A percentile compares a stretch with the other conserved stretches of the same genome.
phyloP scores from a whole-genome alignment of 2,329 filamentous ascomycete species.

The Fusarium mangiferae region DNA sequence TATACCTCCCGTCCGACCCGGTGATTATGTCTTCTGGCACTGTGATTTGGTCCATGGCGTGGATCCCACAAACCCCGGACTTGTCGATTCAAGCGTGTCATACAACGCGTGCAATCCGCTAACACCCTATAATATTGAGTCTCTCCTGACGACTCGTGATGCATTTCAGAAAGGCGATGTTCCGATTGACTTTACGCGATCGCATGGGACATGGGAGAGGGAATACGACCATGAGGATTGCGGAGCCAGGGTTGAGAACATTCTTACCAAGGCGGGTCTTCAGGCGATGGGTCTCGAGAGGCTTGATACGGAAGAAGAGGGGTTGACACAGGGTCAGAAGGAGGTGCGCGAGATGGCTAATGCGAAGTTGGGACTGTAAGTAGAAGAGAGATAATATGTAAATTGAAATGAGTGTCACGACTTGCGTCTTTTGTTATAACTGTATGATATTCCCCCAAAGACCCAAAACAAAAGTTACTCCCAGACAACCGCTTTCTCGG shows the following conservation, averaged over 20 bases:
- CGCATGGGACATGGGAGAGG: background rate
- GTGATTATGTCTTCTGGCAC: background rate
- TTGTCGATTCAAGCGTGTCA: background rate
- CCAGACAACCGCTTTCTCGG: background rate
- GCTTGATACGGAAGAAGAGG: background rate
- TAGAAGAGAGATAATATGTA: background rate
- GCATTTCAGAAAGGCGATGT: background rate
- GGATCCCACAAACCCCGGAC: background rate
- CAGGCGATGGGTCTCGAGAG: background rate
- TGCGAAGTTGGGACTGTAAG: background rate
- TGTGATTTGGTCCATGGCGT: background rate
- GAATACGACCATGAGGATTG: background rate
- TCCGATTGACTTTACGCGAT: background rate
- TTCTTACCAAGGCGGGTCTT: background rate
- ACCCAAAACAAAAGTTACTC: background rate
- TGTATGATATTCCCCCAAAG: accelerated
- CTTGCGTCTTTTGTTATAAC: background rate
- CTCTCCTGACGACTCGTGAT: accelerated
- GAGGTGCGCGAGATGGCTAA: background rate
- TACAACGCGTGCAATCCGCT: background rate
- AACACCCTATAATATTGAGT: background rate
- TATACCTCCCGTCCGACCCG: background rate
- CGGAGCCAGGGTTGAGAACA: background rate
- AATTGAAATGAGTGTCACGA: background rate
- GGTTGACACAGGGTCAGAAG: background rate